These are phyloP conservation scores for Aegilops tauschii DNA, from an alignment of 176 grass and related monocot species.

Conservation along the genomic window DNA sequence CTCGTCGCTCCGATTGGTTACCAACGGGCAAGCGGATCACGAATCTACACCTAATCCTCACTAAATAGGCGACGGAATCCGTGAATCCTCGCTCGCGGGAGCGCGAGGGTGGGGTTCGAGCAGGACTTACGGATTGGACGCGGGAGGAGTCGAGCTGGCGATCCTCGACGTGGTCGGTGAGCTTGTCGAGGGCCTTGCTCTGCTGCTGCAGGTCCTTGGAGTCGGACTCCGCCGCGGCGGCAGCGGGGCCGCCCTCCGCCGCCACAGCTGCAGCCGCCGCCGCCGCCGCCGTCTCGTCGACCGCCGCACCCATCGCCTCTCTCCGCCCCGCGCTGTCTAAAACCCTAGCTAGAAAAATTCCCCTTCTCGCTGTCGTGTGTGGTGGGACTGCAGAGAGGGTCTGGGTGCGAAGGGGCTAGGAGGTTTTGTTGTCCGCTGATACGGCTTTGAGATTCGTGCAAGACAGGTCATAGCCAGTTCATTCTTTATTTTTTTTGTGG, in stretches of 20 bases:
- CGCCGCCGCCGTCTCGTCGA: slow-evolving; percentile 43
- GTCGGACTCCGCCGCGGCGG: slow-evolving; percentile 33
- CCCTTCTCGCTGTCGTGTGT: neutral
- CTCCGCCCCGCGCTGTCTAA: slow-evolving; percentile 17
- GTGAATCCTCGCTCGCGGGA: neutral
- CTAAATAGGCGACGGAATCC: neutral
- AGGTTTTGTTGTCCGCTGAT: neutral
- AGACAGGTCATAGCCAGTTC: neutral
- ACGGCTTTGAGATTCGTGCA: slow-evolving; percentile 4
- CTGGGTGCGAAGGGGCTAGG: neutral
- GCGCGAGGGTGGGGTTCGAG: neutral
- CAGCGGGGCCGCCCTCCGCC: neutral
- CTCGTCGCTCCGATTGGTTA: neutral
- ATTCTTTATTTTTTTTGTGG: neutral
- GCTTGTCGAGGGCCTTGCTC: slow-evolving; percentile 99
- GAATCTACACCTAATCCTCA: neutral
- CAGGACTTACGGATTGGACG: slow-evolving; percentile 66
- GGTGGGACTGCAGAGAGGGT: neutral
- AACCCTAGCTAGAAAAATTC: slow-evolving; percentile 40
- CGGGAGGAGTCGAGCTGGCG: slow-evolving; percentile 97
- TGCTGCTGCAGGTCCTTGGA: slow-evolving; percentile 94
- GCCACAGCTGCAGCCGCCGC: slow-evolving; percentile 25
- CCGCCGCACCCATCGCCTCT: slow-evolving; percentile 25
- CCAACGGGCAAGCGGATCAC: neutral
- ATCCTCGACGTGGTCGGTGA: slow-evolving; percentile 95